phyloP scores from a whole-genome alignment of 2,329 filamentous ascomycete species.

The Alternaria incomplexa region DNA sequence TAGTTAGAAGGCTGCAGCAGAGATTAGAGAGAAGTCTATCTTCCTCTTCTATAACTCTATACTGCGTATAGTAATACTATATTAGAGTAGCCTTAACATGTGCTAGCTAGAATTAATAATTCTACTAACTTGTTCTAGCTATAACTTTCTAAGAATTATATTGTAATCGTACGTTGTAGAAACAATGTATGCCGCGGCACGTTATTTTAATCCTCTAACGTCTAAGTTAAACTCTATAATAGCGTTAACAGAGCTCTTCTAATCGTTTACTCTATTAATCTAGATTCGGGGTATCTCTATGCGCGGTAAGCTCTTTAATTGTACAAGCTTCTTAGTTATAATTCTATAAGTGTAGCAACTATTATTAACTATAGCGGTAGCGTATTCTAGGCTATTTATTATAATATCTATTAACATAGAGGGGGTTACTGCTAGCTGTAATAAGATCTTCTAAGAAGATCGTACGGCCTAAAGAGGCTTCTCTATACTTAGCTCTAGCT shows the following conservation, averaged over 20 bases:
- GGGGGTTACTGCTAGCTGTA: background rate
- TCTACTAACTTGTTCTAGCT: background rate
- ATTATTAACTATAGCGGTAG: background rate
- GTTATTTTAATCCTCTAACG: background rate
- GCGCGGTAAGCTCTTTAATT: background rate
- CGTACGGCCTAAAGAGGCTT: background rate
- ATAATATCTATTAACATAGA: background rate
- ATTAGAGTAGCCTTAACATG: background rate
- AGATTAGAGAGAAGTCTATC: too few species aligned
- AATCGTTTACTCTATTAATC: background rate
- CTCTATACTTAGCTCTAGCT: background rate
- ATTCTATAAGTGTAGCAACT: background rate
- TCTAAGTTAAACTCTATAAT: background rate
- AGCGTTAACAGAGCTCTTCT: background rate
- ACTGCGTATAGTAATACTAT: background rate
- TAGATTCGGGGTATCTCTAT: background rate
- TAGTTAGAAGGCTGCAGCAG: too few species aligned
- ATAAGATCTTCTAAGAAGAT: background rate
- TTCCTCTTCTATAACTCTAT: background rate
- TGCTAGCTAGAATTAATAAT: background rate
- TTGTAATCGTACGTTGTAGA: background rate
- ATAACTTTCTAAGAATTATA: background rate
- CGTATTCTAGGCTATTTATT: background rate
- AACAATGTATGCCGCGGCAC: background rate
- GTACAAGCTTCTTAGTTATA: background rate